Percentiles rank a stretch among this genome's conserved stretches.
phyloP scores from a whole-genome alignment of 1,284 basidiomycete species.

The Schizophyllum commune region DNA sequence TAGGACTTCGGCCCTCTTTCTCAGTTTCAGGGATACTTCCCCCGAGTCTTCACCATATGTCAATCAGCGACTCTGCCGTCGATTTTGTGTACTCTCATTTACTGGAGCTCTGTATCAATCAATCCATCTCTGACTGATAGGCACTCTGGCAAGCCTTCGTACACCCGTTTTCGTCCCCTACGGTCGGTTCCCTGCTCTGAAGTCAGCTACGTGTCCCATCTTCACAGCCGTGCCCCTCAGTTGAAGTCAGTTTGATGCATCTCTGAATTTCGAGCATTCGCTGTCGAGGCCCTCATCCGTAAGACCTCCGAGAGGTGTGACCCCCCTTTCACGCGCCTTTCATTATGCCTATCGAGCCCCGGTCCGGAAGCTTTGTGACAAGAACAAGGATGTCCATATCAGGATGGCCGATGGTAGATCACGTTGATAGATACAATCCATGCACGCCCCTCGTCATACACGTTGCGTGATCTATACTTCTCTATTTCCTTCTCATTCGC shows the following conservation, averaged over 20 bases:
- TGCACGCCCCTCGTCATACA: not conserved
- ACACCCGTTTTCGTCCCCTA: no score
- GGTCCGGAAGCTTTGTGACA: not conserved
- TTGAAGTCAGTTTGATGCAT: no score
- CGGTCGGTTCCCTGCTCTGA: no score
- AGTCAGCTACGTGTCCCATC: no score
- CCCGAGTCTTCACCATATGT: not conserved
- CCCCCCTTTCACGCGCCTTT: not conserved
- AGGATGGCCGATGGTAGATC: not conserved
- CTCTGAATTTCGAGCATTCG: no score
- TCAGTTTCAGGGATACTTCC: not conserved
- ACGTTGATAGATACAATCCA: not conserved
- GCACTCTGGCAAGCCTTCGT: no score
- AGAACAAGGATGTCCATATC: not conserved
- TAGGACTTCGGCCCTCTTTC: not conserved
- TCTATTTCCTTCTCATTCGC: not conserved
- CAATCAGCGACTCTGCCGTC: not conserved
- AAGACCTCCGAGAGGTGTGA: no score
- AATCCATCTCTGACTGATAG: no score
- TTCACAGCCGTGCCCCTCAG: no score
- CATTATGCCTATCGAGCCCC: not conserved
- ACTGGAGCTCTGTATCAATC: no score
- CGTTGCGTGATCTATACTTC: not conserved
- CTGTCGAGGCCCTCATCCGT: no score
- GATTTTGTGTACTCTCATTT: no score